These are phyloP conservation scores for Chlamydomonas sphaeroides DNA, from an alignment of 139 green algal species.

Conservation along the genomic window DNA sequence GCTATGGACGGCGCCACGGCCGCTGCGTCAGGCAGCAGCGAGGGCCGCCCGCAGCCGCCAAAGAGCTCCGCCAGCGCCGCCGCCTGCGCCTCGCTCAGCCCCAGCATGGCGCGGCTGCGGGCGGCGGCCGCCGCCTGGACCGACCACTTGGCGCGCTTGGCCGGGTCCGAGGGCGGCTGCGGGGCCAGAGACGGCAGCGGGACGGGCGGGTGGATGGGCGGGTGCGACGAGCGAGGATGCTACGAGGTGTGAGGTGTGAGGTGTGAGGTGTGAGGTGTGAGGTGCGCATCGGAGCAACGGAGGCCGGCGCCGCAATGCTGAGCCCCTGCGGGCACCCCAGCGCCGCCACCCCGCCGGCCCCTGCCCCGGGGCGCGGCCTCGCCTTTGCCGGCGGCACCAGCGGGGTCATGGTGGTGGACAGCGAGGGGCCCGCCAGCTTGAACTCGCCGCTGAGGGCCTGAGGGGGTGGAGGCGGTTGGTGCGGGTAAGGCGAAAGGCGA, in stretches of 20 bases:
- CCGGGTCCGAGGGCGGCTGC: conserved; percentile 10
- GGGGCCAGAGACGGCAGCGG: not conserved
- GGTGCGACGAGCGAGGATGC: not conserved
- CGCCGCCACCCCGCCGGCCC: no score
- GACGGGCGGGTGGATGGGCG: not conserved
- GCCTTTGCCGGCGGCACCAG: conserved; percentile 20
- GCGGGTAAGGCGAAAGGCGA: no score
- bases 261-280: no score
- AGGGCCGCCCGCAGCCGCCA: conserved; percentile 21
- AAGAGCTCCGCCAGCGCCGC: conserved; percentile 41
- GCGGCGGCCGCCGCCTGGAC: conserved; percentile 59
- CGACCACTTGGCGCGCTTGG: conserved; percentile 56
- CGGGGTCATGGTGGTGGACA: conserved; percentile 15
- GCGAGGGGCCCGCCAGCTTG: conserved; percentile 46
- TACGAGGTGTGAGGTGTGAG: not conserved
- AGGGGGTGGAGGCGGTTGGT: no score
- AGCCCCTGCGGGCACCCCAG: no score
- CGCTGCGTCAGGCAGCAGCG: conserved; percentile 9
- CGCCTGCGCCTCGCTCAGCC: conserved; percentile 54
- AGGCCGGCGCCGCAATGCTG: no score
- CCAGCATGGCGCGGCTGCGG: conserved; percentile 46
- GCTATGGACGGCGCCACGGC: conserved; percentile 47
- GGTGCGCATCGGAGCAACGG: no score
- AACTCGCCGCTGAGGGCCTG: conserved; percentile 46
- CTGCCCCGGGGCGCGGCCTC: no score